These are phyloP conservation scores for Nothophaeocryptopus gaeumannii DNA, from an alignment of 2,329 filamentous ascomycete species.

Conservation along the genomic window DNA sequence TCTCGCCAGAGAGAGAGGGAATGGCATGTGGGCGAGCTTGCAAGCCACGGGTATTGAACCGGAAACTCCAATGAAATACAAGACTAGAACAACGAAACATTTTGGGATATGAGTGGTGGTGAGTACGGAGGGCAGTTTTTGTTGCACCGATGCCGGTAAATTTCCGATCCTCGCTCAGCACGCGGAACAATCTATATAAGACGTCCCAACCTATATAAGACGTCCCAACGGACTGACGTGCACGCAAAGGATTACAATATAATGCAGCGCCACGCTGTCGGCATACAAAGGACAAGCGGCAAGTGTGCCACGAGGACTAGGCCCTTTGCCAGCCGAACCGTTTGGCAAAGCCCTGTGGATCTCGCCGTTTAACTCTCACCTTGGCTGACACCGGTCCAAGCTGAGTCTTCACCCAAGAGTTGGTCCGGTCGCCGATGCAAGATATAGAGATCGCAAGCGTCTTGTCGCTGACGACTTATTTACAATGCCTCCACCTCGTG, in stretches of 20 bases:
- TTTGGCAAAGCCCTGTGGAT: background rate
- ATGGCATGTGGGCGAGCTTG: constrained; percentile 64
- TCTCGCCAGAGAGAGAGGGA: constrained; percentile 39
- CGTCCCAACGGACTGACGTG: constrained; percentile 5
- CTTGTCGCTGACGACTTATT: background rate
- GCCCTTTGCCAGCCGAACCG: background rate
- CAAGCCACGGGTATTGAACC: constrained; percentile 54
- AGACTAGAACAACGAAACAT: constrained; percentile 54
- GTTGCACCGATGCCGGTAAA: background rate
- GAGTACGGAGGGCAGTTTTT: too few relatives aligned
- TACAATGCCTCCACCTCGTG: constrained; percentile 6
- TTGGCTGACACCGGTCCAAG: background rate
- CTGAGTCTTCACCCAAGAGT: background rate
- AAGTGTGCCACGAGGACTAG: background rate
- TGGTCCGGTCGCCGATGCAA: background rate
- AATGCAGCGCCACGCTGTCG: background rate
- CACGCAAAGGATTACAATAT: background rate
- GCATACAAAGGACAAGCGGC: background rate
- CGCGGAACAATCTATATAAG: constrained; percentile 10
- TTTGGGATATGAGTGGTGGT: too few relatives aligned
- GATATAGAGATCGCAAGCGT: background rate
- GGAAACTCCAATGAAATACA: constrained; percentile 87
- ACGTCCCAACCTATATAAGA: constrained; percentile 11
- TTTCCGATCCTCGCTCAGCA: constrained; percentile 7
- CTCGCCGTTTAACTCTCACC: background rate